Evolutionary conservation across 805 yeast genomes (phyloP), one percentile per base, ranked within the genome.

Genomic region (Starmerella asiatica): DNA sequence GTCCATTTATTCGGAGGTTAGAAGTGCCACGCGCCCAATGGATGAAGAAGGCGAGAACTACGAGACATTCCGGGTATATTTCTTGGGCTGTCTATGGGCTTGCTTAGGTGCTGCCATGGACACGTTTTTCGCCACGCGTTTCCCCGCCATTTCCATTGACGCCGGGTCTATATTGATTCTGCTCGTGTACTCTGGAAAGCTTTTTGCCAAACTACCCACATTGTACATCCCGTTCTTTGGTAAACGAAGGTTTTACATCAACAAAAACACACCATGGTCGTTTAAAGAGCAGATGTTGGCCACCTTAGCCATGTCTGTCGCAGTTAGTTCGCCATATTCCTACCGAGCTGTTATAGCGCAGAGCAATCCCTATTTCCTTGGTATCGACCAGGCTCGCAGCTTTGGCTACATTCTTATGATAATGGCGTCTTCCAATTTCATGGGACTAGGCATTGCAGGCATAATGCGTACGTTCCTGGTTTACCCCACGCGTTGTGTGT

Each of bases 1-100:
- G 55, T 71, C 78, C 0, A 76, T 76, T 2, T 73, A 73, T 44
- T 75, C 79, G 2, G 79, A 75, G 50, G 75, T 75, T 11, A 56
- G 80, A 21, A 68, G 78, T 5, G 70, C 72, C 21, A 67, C 71
- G 4, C 69, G 67, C 21, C 69, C 76, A 1, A 56, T 53, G 29
- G 79, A 73, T 47, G 76, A 73, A 40, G 67, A 68, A 1, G 44
- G 50, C 9, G 53, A 63, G 31, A 65, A 67, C 2, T 61, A 58
- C 32, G 76, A 74, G 42, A 72, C 76, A 4, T 50, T 70, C 39
- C 61, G 80, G 36, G 71, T 68, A 5, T 74, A 73, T 55, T 57
- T 65, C n/a, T 55, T 74, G 21, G 72, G 72, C 2, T 49, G 68
- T 2, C 49, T 70, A 37, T 71, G 74, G 73, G 67, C 72, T 3